Evolutionary conservation across 2,329 filamentous ascomycete genomes (phyloP), one percentile per base, ranked within the genome.

Genomic region (Cytospora leucostoma): DNA sequence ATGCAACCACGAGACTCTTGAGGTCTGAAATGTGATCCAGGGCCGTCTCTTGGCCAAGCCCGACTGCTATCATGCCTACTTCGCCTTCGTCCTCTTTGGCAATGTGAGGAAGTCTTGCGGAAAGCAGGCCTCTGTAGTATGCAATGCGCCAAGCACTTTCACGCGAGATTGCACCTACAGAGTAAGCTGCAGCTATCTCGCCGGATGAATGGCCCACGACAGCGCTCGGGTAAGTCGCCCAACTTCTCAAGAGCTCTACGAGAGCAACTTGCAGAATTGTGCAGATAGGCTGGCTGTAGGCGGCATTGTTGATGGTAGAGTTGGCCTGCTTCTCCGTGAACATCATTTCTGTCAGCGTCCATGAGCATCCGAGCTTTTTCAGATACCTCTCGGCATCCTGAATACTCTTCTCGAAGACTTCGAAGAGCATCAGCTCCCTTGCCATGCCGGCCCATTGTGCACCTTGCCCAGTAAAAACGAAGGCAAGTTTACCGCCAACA

Each of bases 1-100:
- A 93, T 13, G 90, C 87, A 32, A 81, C 67, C 27, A 27, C 27
- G 27, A 27, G 27, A 27, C 4, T 27, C 27, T 27, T 27, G 27
- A 27, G 27, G 27, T 27, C 27, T 27, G 37, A 38, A 55, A 68
- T 67, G 40, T 62, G 57, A n/a, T 35, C 13, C 13, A 51, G 13
- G 3, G 59, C 62, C 2, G 57, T 52, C 1, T 56, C 50, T 8
- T 47, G 2, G 21, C 47, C 59, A 7, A 67, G 56, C 4, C 62
- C 67, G 10, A 67, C 65, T 4, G 67, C 66, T 5, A 66, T 32
- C 67, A 68, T 68, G 15, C 49, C 38, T 4, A 47, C 49, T 4
- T n/a, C 38, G 56, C 50, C 59, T 27, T 4, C 68, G 12, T 1
- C 61, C 12, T 17, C 32, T 13, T 63, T 59, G 10, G 65, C 61